These are phyloP conservation scores for Casuarina glauca DNA, from an alignment of 306 rosid species.

Conservation along the genomic window DNA sequence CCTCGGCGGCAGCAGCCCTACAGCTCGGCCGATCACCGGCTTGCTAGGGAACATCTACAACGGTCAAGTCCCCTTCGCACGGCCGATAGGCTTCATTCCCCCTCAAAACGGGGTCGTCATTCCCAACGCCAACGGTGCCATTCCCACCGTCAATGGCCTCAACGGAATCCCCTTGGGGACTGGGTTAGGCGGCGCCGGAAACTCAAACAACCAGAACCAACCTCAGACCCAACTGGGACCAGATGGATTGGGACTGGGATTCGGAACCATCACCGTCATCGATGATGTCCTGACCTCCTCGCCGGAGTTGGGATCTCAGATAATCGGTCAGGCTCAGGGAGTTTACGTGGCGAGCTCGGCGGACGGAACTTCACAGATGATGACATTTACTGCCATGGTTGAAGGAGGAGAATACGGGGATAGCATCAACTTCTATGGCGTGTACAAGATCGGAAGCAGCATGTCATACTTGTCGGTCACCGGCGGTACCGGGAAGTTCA, in stretches of 20 bases:
- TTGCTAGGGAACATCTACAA: slow-evolving; percentile 78
- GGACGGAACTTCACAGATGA: slow-evolving; percentile 77
- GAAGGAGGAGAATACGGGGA: slow-evolving; percentile 97
- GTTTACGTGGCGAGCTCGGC: slow-evolving; percentile 89
- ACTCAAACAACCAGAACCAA: slow-evolving; percentile 34
- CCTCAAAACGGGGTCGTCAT: slow-evolving; percentile 63
- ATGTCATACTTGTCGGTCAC: slow-evolving; percentile 66
- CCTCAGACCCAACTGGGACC: slow-evolving; percentile 52
- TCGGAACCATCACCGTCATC: slow-evolving; percentile 79
- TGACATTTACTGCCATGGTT: slow-evolving; percentile 76
- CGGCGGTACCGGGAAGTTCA: slow-evolving; percentile 89
- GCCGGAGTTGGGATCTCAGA: slow-evolving; percentile 77
- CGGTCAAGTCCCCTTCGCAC: slow-evolving; percentile 84
- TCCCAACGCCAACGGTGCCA: slow-evolving; percentile 88
- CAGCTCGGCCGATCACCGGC: slow-evolving; percentile 83
- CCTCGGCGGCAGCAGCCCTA: slow-evolving; percentile 74
- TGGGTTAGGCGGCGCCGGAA: slow-evolving; percentile 72
- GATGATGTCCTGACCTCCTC: slow-evolving; percentile 69
- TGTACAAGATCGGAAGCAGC: slow-evolving; percentile 74
- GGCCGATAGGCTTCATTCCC: slow-evolving; percentile 63
- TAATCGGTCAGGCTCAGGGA: slow-evolving; percentile 70
- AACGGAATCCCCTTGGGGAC: slow-evolving; percentile 80
- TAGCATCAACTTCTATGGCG: slow-evolving; percentile 70
- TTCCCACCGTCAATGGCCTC: slow-evolving; percentile 79
- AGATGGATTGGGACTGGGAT: slow-evolving; percentile 77